Evolutionary conservation across 1,284 basidiomycete species (phyloP).

Genomic region (Apiotrichum laibachii): DNA sequence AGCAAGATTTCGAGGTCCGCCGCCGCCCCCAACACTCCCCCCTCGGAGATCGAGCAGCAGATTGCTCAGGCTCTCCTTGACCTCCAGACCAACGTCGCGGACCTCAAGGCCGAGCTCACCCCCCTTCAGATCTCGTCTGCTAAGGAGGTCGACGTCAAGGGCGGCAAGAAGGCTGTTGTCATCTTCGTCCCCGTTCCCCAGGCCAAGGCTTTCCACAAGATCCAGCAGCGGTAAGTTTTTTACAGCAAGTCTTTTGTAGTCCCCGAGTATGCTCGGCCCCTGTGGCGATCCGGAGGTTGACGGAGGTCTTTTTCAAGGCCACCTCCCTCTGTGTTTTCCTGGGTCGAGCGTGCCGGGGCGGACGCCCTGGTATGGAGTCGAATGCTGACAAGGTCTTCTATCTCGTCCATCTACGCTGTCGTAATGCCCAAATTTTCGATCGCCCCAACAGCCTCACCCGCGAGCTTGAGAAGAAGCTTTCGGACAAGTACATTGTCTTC

Average conservation of each 20-base stretch:
- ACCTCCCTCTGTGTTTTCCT: conserved; percentile 42
- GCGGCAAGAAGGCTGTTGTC: conserved; percentile 98
- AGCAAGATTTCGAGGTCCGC: conserved; percentile 57
- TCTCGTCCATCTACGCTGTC: conserved; percentile 15
- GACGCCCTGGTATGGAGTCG: conserved; percentile 7
- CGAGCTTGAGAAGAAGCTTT: conserved; percentile 99
- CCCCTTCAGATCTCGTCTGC: conserved; percentile 96
- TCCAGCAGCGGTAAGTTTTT: conserved; percentile 83
- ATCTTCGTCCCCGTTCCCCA: conserved; percentile 98
- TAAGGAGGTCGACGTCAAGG: conserved; percentile 97
- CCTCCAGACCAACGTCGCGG: conserved; percentile 96
- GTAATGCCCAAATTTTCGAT: conserved; percentile 20
- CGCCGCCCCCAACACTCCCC: conserved; percentile 84
- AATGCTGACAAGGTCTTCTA: conserved; percentile 12
- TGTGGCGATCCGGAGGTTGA: conserved; percentile 38
- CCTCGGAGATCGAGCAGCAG: conserved; percentile 86
- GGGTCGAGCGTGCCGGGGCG: conserved; percentile 18
- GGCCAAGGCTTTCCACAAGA: conserved; percentile 98
- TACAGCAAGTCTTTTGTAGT: background rate
- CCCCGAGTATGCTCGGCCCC: conserved; percentile 10
- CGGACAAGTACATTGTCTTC: conserved; percentile 92
- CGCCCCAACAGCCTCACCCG: conserved; percentile 74
- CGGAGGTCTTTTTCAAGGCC: conserved; percentile 52
- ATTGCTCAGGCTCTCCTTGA: conserved; percentile 97
- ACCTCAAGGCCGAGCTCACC: conserved; percentile 94